Evolutionary conservation across 106 monocot genomes (phyloP).

Genomic region (Platanthera zijinensis): DNA sequence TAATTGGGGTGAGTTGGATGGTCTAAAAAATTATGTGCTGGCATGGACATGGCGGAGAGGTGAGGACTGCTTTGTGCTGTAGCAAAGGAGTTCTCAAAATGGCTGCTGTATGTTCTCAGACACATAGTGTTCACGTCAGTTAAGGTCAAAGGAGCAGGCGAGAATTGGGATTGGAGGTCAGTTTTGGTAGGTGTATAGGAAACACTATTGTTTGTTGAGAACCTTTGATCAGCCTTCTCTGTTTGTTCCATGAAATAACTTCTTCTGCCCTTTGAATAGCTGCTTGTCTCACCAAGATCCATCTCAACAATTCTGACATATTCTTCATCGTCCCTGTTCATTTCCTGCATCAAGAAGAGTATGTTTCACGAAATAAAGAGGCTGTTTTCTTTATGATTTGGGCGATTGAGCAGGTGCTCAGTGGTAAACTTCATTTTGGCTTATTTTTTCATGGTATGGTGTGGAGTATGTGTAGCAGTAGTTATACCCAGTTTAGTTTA

Average conservation of each 20-base stretch:
- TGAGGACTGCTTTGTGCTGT: slow-evolving; percentile 49
- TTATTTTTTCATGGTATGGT: too few species aligned
- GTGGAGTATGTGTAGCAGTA: too few species aligned
- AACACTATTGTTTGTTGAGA: slow-evolving; percentile 10
- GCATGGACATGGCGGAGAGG: slow-evolving; percentile 23
- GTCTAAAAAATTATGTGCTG: slow-evolving; percentile 12
- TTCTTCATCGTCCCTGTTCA: slow-evolving; percentile 38
- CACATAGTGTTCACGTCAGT: slow-evolving; percentile 46
- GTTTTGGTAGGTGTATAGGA: not conserved
- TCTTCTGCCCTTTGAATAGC: slow-evolving; percentile 27
- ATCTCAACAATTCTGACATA: slow-evolving; percentile 56
- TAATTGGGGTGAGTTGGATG: slow-evolving; percentile 33
- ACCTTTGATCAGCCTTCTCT: slow-evolving; percentile 17
- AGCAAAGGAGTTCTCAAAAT: slow-evolving; percentile 42
- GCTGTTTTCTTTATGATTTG: not conserved
- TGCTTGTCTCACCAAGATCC: slow-evolving; percentile 39
- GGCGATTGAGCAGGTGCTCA: too few species aligned
- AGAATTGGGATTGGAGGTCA: slow-evolving; percentile 25
- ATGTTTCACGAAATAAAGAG: not conserved
- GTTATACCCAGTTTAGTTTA: not conserved
- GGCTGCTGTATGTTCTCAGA: slow-evolving; percentile 42
- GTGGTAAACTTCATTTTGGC: too few species aligned
- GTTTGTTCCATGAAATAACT: slow-evolving; percentile 22
- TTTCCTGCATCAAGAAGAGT: slow-evolving; percentile 30
- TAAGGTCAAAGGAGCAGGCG: slow-evolving; percentile 37